A percentile compares a stretch with the other conserved stretches of the same genome.
These are phyloP conservation scores for Acacia melanoxylon DNA, from an alignment of 306 rosid genomes.

Conservation along the genomic window DNA sequence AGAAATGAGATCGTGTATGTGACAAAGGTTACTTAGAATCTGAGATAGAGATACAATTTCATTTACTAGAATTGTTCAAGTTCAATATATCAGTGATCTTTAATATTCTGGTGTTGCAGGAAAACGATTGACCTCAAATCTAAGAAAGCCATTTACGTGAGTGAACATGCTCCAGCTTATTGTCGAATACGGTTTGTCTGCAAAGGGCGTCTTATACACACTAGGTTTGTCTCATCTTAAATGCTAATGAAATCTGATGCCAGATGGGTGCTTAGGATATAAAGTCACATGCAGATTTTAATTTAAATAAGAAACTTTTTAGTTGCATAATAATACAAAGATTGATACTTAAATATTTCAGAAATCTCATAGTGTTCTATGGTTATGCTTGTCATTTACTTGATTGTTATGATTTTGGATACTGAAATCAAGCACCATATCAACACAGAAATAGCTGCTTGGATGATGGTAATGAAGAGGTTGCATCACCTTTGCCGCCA, in stretches of 20 bases:
- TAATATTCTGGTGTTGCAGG: constrained; percentile 57
- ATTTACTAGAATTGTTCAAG: background rate
- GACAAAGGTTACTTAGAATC: background rate
- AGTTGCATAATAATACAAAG: constrained; percentile 9
- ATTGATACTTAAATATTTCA: constrained; percentile 4
- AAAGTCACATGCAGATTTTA: constrained; percentile 6
- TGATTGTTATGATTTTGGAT: constrained; percentile 15
- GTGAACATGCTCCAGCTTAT: constrained; percentile 59
- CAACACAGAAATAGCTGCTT: constrained; percentile 49
- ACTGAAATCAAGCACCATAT: constrained; percentile 39
- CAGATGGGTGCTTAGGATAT: background rate
- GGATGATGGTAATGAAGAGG: constrained; percentile 40
- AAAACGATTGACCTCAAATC: constrained; percentile 75
- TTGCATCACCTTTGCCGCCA: constrained; percentile 40
- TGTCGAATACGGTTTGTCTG: constrained; percentile 80
- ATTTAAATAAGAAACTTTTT: background rate
- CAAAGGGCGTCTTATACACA: constrained; percentile 69
- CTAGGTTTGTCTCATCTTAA: constrained; percentile 52
- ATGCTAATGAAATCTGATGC: background rate
- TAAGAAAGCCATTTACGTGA: constrained; percentile 84
- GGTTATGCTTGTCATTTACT: constrained; percentile 2
- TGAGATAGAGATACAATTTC: background rate
- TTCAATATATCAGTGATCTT: constrained; percentile 17
- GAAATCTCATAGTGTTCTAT: constrained; percentile 8
- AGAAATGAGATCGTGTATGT: background rate